These are phyloP conservation scores for Neurospora sp. DNA, from an alignment of 2,329 filamentous ascomycete genomes.

Conservation along the genomic window DNA sequence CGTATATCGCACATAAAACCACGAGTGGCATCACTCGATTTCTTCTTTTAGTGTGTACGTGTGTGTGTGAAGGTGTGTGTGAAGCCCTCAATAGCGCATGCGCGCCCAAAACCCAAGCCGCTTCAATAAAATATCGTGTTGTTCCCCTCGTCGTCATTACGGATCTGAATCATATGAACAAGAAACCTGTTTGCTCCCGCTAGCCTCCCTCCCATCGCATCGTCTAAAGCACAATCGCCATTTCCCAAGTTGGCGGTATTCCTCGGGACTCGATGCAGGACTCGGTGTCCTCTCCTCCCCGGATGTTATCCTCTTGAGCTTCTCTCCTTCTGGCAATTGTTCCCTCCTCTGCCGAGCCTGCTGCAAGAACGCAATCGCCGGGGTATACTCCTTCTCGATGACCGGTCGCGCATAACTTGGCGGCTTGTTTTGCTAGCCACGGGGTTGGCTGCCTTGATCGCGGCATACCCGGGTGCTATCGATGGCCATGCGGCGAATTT, in stretches of 20 bases:
- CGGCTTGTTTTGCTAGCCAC: neutral
- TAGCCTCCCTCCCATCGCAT: conserved; percentile 14
- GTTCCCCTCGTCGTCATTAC: neutral
- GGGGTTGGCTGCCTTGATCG: neutral
- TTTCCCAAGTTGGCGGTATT: neutral
- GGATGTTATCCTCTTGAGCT: neutral
- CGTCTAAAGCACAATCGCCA: conserved; percentile 69
- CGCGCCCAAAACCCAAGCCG: neutral
- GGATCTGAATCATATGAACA: neutral
- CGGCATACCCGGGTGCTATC: neutral
- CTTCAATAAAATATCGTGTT: neutral
- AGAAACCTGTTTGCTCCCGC: neutral
- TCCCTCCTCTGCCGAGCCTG: neutral
- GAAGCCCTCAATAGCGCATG: neutral
- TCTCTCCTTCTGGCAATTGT: neutral
- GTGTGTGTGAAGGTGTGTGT: neutral
- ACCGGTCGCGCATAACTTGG: neutral
- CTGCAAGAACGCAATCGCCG: neutral
- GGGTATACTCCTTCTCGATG: neutral
- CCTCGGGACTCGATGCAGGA: neutral
- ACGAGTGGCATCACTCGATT: neutral
- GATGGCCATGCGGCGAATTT: neutral
- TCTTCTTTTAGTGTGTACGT: neutral
- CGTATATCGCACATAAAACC: neutral
- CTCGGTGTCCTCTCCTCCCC: neutral